Conservation (phyloP, 2,329 filamentous ascomycete species). For the Chrysoporthe cubensis region DNA sequence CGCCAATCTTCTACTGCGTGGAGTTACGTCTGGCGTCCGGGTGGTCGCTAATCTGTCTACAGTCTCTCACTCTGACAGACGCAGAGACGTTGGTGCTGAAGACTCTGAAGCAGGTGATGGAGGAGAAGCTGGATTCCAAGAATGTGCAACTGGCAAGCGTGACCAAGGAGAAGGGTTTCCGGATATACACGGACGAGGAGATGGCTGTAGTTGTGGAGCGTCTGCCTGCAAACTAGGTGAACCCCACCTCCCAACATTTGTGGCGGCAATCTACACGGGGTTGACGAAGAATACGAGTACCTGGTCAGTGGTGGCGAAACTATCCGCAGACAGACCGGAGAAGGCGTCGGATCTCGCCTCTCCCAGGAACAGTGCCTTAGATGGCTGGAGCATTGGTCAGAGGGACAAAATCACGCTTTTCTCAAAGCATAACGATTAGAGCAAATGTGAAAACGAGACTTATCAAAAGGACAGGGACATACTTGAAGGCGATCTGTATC, state of each 20-base stretch:
- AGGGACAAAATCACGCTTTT: background rate
- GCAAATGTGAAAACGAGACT: constrained; percentile 24
- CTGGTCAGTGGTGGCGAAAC: background rate
- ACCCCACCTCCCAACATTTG: too few species aligned
- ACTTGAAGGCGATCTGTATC: constrained; percentile 22
- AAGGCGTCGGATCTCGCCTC: background rate
- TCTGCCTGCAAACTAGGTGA: constrained; percentile 65
- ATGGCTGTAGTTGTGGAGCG: constrained; percentile 92
- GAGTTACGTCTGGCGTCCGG: background rate
- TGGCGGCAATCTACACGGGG: background rate
- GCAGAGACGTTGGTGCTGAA: constrained; percentile 95
- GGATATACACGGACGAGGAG: constrained; percentile 97
- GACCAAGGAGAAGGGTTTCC: constrained; percentile 96
- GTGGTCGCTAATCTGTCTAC: background rate
- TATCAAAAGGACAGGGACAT: constrained; percentile 12
- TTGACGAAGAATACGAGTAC: background rate
- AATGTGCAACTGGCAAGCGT: constrained; percentile 98
- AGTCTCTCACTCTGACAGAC: constrained; percentile 88
- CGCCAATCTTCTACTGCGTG: background rate
- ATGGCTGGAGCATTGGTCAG: background rate
- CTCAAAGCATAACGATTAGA: constrained; percentile 19
- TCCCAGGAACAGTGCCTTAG: background rate
- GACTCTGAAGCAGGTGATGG: constrained; percentile 99
- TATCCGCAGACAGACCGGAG: background rate
- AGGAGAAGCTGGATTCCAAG: constrained; percentile 98